Conservation (phyloP, 2,329 filamentous ascomycete species). For the Ophiostoma himal-ulmi region DNA sequence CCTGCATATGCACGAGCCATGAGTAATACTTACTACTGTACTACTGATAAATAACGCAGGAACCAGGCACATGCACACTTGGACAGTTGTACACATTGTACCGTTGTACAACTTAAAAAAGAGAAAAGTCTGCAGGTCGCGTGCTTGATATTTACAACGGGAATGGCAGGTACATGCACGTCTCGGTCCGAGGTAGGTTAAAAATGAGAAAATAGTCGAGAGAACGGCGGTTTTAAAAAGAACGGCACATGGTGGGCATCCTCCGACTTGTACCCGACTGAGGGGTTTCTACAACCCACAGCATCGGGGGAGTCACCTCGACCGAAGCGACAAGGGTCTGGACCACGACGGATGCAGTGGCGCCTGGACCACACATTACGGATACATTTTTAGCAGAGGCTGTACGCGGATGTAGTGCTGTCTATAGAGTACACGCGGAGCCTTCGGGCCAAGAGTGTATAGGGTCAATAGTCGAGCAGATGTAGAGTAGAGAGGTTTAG, state of each 20-base stretch:
- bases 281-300: neutral
- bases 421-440: neutral
- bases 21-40: conserved; percentile 5
- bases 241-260: neutral
- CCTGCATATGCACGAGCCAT: conserved; percentile 13
- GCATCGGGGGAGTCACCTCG: neutral
- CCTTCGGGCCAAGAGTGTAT: neutral
- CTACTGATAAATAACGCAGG: neutral
- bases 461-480: neutral
- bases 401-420: neutral
- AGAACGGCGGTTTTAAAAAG: neutral
- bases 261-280: neutral
- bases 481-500: neutral
- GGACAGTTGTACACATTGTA: neutral
- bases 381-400: neutral
- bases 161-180: neutral
- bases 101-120: neutral
- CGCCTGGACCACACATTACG: neutral
- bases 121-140: conserved; percentile 11
- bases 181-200: neutral
- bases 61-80: neutral
- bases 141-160: neutral
- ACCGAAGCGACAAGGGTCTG: neutral
- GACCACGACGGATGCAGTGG: conserved; percentile 1
- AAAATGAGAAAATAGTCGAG: neutral